Evolutionary conservation across 257 asterid species (phyloP), one percentile per base, ranked within the genome.

Genomic region (Misopates orontium): DNA sequence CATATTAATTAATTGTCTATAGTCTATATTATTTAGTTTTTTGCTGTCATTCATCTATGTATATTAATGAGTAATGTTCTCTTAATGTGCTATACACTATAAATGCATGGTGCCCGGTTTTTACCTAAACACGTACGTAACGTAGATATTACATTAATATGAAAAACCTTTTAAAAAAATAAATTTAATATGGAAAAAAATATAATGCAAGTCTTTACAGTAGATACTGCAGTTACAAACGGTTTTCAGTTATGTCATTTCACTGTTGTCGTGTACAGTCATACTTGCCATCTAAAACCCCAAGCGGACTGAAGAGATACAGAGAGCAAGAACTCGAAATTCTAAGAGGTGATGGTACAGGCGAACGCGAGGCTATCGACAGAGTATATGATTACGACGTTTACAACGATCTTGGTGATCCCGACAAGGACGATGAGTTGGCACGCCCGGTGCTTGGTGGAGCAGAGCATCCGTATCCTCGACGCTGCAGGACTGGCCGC

Each of bases 401-500:
- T 2, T 83, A 80, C 56, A 83, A 83, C 36, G 88, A 83, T 62
- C 67, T 83, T 0, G 85, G 84, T 0, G 71, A 70, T 1, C 77
- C 84, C 0, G 88, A 80, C 47, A 9, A 0, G 51, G 62, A 0
- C 47, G 66, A 18, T 2, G 76, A 62, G 55, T 1, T 19, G 4
- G 69, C 52, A 0, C 73, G 87, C 14, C 83, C 87, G 10, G 76
- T 82, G 3, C 72, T 82, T 51, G 87, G 87, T 0, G 83, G 83
- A 0, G 66, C 70, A 4, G 24, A 72, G 3, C 54, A 40, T 11
- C 87, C 85, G 4, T 79, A 79, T 52, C 87, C 87, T 9, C 76
- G 87, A 32, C 79, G 87, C 1, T 77, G 83, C 52, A 74, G 84
- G 66, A 82, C 87, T 0, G 84, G 84, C 10, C 76, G 85, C 8